These are phyloP conservation scores for Trapa incisa DNA, from an alignment of 345 rosid genomes.

Conservation along the genomic window DNA sequence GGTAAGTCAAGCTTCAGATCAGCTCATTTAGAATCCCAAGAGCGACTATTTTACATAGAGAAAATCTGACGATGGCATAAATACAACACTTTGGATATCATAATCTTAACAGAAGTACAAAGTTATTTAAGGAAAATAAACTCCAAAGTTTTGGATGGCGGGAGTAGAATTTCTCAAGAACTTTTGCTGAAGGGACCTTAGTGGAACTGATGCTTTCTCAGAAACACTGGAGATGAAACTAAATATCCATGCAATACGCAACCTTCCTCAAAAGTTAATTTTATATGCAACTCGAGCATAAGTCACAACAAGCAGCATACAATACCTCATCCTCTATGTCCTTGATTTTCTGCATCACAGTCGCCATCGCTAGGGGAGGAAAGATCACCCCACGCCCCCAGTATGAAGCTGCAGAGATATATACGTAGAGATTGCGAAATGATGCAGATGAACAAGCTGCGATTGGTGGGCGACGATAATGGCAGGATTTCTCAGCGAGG, in stretches of 20 bases:
- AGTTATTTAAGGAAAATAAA: neutral
- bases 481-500: neutral
- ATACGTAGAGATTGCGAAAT: neutral
- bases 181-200: neutral
- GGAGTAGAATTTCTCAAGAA: neutral
- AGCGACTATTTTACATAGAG: neutral
- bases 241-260: neutral
- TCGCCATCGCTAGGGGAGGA: conserved; percentile 20
- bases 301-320: neutral
- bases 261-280: neutral
- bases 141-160: neutral
- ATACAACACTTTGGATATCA: neutral
- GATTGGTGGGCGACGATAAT: neutral
- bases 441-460: neutral
- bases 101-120: neutral
- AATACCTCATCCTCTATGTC: conserved; percentile 47
- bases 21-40: neutral
- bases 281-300: neutral
- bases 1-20: neutral
- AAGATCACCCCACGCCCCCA: neutral
- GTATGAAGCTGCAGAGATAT: neutral
- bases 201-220: neutral
- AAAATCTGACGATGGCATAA: neutral
- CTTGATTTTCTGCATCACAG: conserved; percentile 48
- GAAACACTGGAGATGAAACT: neutral